Evolutionary conservation across 352 stramenopile genomes (phyloP), one percentile per base, ranked within the genome.

Genomic region (Pythium vanterpoolii): DNA sequence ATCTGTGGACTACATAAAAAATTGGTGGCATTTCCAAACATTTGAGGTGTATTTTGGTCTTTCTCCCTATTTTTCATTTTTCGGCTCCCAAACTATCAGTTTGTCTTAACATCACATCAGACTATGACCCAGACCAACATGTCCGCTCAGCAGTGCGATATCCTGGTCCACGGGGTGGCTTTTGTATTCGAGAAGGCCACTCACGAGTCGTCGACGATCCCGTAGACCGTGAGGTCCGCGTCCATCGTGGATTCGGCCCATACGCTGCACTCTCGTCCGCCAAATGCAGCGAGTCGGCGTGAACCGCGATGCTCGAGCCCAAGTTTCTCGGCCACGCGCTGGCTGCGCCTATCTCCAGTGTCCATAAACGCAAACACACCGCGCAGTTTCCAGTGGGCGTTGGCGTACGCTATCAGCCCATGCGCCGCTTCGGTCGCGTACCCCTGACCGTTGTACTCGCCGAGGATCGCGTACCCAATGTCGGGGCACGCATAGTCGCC

Each of bases 351-450:
- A 50, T 66, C 56, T 9, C 42, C 21, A 14, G 40, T 8, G 16
- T 49, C 33, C 59, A 66, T 66, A 43, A 66, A 66, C 42, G 59
- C 59, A 27, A 66, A 66, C 3, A 66, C 59, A 14, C 44, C 59
- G 0, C 49, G 30, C 13, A 60, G 42, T 10, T 44, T 44, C 59
- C 59, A 66, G 42, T 60, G 50, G 3, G 31, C 9, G 19, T 50
- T 66, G 7, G 59, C 50, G 34, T 60, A 50, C 27, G 50, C 40
- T 43, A 66, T 51, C 36, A 66, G 43, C 1, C 50, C 59, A 7
- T 18, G 24, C 18, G 50, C 51, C 4, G 59, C 59, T 34, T 66
- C 59, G 27, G 59, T 66, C 31, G 59, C 59, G 44, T 60, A 60
- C 33, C 59, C 59, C 6, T 50, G 40, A 43, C 59, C 59, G 36